Evolutionary conservation across 306 rosid species (phyloP).

Genomic region (Inga oerstediana): DNA sequence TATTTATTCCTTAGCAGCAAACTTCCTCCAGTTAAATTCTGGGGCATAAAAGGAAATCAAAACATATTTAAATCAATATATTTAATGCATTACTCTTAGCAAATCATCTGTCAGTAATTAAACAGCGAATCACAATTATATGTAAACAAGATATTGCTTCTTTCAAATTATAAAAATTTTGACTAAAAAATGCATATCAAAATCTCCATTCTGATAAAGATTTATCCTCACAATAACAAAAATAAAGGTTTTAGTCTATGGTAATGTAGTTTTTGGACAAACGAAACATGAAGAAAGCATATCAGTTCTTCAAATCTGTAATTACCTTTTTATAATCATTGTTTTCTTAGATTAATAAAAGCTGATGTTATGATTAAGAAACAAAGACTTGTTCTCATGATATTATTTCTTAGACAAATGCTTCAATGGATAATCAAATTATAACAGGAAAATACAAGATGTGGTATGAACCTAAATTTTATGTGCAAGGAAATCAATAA

Average conservation of each 20-base stretch:
- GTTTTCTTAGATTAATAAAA: conserved; percentile 3
- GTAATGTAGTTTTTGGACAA: not conserved
- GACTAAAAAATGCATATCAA: not conserved
- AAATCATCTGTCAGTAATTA: conserved; percentile 10
- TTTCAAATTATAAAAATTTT: conserved; percentile 13
- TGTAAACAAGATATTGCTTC: conserved; percentile 17
- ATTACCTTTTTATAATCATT: not conserved
- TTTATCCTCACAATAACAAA: not conserved
- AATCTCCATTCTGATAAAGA: conserved; percentile 18
- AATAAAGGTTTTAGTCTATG: not conserved
- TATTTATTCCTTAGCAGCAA: conserved; percentile 87
- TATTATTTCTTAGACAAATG: not conserved
- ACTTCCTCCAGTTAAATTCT: conserved; percentile 90
- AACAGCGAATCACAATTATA: not conserved
- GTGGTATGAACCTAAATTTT: conserved; percentile 10
- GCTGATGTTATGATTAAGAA: not conserved
- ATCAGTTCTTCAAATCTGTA: conserved; percentile 6
- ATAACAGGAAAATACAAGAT: conserved; percentile 4
- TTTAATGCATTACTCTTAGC: conserved; percentile 4
- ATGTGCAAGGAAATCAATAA: conserved; percentile 6
- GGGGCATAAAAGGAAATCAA: conserved; percentile 39
- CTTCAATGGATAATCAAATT: conserved; percentile 14
- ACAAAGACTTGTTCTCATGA: not conserved
- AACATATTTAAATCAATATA: conserved; percentile 30
- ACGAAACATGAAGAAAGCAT: not conserved